phyloP scores from a whole-genome alignment of 768 basidiomycete genomes.

The Rhodotorula taiwanensis region DNA sequence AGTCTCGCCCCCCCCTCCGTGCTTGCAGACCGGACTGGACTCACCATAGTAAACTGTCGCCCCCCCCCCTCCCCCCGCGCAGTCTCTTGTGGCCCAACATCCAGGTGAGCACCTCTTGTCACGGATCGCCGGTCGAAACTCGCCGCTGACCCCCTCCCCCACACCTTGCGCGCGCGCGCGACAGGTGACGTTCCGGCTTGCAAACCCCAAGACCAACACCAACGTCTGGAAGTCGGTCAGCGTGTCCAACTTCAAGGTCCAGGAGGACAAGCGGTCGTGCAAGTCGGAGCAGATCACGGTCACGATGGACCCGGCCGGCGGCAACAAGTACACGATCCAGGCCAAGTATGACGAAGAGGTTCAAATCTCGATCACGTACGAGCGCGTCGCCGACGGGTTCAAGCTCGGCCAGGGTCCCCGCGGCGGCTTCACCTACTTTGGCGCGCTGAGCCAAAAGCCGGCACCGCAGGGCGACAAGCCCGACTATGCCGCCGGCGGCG shows the following conservation, averaged over 20 bases:
- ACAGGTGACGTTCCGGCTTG: slow-evolving; percentile 73
- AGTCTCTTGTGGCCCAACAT: slow-evolving; percentile 65
- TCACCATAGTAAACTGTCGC: not conserved
- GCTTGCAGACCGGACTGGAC: too few relatives aligned
- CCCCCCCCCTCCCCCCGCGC: not conserved
- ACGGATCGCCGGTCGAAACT: not conserved
- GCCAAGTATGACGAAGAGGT: slow-evolving; percentile 73
- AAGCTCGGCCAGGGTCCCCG: slow-evolving; percentile 82
- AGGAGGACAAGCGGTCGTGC: slow-evolving; percentile 73
- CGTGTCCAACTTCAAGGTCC: slow-evolving; percentile 65
- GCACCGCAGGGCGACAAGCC: slow-evolving; percentile 10
- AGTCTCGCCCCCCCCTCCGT: slow-evolving; percentile 42
- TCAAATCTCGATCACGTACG: slow-evolving; percentile 68
- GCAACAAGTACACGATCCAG: slow-evolving; percentile 70
- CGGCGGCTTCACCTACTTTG: slow-evolving; percentile 86
- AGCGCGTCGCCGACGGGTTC: slow-evolving; percentile 70
- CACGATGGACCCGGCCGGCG: slow-evolving; percentile 57
- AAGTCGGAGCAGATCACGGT: slow-evolving; percentile 79
- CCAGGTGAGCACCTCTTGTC: slow-evolving; percentile 48
- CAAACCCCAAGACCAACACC: slow-evolving; percentile 65
- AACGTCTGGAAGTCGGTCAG: slow-evolving; percentile 77
- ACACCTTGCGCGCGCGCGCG: not conserved
- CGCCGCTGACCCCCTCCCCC: not conserved
- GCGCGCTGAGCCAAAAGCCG: slow-evolving; percentile 42
- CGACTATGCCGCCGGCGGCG: slow-evolving; percentile 35